Evolutionary conservation across 371 early-diverging fungal species (phyloP).

Genomic region (Circinella umbellata): DNA sequence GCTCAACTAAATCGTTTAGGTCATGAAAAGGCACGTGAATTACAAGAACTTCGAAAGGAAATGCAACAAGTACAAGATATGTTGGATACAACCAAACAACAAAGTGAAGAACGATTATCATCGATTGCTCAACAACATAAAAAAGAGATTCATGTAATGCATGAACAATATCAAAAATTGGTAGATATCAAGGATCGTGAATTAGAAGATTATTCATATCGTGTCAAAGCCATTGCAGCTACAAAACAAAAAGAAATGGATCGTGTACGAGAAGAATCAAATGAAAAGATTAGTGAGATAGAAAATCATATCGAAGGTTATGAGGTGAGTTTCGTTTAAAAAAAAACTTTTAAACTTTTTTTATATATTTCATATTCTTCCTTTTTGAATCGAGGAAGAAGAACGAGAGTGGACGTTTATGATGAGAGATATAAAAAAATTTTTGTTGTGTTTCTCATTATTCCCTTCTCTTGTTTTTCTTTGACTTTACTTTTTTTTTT

Average conservation of each 20-base stretch:
- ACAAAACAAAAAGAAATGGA: conserved; percentile 44
- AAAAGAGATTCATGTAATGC: conserved; percentile 36
- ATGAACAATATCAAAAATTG: conserved; percentile 41
- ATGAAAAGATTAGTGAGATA: conserved; percentile 23
- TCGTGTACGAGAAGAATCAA: conserved; percentile 23
- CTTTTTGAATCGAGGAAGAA: not conserved
- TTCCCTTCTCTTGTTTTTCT: conserved; percentile 12
- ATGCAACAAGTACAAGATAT: conserved; percentile 10
- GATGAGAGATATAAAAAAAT: not conserved
- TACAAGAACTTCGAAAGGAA: conserved; percentile 23
- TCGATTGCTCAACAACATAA: conserved; percentile 40
- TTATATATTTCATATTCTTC: conserved; percentile 1
- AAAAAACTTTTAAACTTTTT: conserved; percentile 7
- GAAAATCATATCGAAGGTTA: conserved; percentile 40
- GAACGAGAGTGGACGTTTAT: no score
- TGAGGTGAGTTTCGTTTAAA: conserved; percentile 32
- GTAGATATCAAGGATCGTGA: conserved; percentile 42
- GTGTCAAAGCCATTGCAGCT: conserved; percentile 40
- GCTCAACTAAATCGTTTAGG: conserved; percentile 31
- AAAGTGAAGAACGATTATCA: conserved; percentile 19
- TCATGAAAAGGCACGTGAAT: conserved; percentile 40
- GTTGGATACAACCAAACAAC: not conserved
- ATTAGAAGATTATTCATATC: conserved; percentile 47
- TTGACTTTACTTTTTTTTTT: not conserved
- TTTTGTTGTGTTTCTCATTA: conserved; percentile 7